Evolutionary conservation across 2,329 filamentous ascomycete species (phyloP).

Genomic region (Aspergillus niger): DNA sequence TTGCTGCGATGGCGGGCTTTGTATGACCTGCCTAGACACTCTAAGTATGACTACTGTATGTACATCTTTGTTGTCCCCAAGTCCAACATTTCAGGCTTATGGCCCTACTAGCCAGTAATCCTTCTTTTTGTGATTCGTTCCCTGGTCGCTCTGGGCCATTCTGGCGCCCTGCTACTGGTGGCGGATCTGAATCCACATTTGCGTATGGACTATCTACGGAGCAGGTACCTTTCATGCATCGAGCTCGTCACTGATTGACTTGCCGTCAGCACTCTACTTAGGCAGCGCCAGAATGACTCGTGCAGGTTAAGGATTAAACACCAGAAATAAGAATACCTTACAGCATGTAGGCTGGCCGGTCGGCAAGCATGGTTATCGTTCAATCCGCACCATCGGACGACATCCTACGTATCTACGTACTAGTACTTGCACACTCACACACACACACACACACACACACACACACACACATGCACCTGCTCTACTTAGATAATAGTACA

Average conservation of each 20-base stretch:
- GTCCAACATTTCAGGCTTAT: neutral
- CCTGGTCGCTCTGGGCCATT: neutral
- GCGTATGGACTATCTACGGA: neutral
- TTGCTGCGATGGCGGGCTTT: neutral
- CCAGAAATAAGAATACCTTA: slow-evolving; percentile 10
- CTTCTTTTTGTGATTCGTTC: neutral
- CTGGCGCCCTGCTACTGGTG: neutral
- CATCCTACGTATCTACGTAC: neutral
- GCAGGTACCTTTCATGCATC: neutral
- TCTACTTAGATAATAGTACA: neutral
- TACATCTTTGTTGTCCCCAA: neutral
- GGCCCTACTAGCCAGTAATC: neutral
- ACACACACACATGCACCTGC: neutral
- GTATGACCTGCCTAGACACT: neutral
- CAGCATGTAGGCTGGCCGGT: slow-evolving; percentile 7
- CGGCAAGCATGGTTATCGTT: neutral
- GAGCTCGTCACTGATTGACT: neutral
- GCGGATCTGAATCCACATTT: neutral
- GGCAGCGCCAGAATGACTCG: neutral
- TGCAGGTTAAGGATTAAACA: slow-evolving; percentile 1
- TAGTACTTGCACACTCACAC: neutral
- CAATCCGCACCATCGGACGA: neutral
- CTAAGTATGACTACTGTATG: neutral
- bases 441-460: neutral
- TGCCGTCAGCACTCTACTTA: slow-evolving; percentile 13